A percentile compares a stretch with the other conserved stretches of the same genome.
These are phyloP conservation scores for sweet orange (Citrus sinensis) DNA, from an alignment of 345 rosid species.

Conservation along the genomic window DVS_A1.0 CM039163.1:27545501-27546000, in stretches of 20 bases:
- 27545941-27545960: not conserved
- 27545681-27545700: too few species aligned
- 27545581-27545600: not conserved
- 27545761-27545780: too few species aligned
- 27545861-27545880: not conserved
- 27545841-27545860: not conserved
- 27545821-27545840: not conserved
- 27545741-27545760: too few species aligned
- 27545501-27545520: not conserved
- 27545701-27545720: too few species aligned
- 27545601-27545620: not conserved
- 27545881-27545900: not conserved
- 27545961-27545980: not conserved
- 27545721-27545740: too few species aligned
- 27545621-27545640: too few species aligned
- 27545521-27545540: not conserved
- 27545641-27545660: too few species aligned
- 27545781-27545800: too few species aligned
- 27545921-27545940: not conserved
- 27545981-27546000: not conserved
- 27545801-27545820: not conserved
- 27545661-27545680: too few species aligned
- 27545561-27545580: not conserved
- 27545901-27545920: too few species aligned
- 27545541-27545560: not conserved